Evolutionary conservation across 352 stramenopile species (phyloP), one percentile per base, ranked within the genome.

Genomic region (Globisporangium heterothallicum): DNA sequence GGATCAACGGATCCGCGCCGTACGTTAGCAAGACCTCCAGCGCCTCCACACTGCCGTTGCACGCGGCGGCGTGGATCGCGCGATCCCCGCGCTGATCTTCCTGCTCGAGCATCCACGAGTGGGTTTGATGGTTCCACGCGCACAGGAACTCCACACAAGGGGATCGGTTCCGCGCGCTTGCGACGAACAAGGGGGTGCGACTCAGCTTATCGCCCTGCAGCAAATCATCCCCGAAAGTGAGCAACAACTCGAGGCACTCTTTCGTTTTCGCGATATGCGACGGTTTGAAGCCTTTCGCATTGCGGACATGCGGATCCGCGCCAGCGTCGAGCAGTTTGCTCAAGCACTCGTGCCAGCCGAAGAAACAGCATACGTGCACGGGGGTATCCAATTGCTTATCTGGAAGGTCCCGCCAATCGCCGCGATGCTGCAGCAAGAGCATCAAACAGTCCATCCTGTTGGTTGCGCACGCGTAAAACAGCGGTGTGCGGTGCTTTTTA

Each of bases 361-460:
- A 86, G 43, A 86, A 86, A 56, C 75, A 86, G 54, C 75, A 82
- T 21, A 84, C 75, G 41, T 86, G 75, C n/a, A 84, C 75, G 2
- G 75, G 75, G 16, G 72, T 77, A 42, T 86, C 72, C n/a, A 80
- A 62, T 47, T 86, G 75, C 24, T 68, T 69, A 49, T 84, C 75
- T 2, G 72, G 30, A n/a, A 75, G 49, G 34, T 86, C 72, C 14
- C 73, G 63, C 75, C 75, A 84, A 34, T 74, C 45, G n/a, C 30
- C n/a, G 25, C 69, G 72, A 1, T 54, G 16, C 9, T 43, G 29
- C 8, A 81, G 63, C 38, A 86, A 30, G 24, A 80, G 50, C 35
- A 50, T 56, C 14, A 66, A 74, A 47, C 75, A 86, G 0, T 76
- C 72, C n/a, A 74, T 51, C 9, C 56, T 53, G 26, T 84, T 70